Evolutionary conservation across 164 flowering plant genomes (phyloP).

Genomic region (Umbellularia californica): DNA sequence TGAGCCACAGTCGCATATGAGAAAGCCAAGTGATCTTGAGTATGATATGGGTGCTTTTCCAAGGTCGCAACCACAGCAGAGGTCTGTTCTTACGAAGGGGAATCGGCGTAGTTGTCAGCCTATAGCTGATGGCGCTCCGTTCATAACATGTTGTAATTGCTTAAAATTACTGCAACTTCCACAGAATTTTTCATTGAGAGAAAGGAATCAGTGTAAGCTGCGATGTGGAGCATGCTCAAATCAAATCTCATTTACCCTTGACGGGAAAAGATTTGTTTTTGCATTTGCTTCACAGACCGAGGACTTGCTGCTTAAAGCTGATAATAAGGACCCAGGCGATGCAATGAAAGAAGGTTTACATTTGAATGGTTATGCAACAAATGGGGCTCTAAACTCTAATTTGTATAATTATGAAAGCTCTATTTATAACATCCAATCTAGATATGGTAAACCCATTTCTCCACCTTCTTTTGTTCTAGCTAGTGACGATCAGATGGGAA

Average conservation of each 20-base stretch:
- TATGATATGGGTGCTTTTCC: conserved; percentile 32
- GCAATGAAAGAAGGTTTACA: conserved; percentile 14
- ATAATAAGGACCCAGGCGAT: conserved; percentile 23
- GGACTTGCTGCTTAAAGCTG: conserved; percentile 3
- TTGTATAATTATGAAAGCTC: conserved; percentile 33
- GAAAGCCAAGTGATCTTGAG: conserved; percentile 46
- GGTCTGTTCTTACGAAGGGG: conserved; percentile 25
- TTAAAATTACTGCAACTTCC: conserved; percentile 65
- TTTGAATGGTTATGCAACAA: conserved; percentile 15
- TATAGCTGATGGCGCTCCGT: conserved; percentile 75
- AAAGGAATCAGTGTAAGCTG: conserved; percentile 37
- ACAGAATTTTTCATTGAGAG: conserved; percentile 24
- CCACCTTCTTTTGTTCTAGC: background rate
- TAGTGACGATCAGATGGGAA: background rate
- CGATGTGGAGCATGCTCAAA: conserved; percentile 72
- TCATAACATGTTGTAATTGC: conserved; percentile 65
- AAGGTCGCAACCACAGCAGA: conserved; percentile 29
- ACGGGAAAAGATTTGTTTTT: conserved; percentile 38
- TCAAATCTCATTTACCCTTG: conserved; percentile 32
- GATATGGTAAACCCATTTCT: conserved; percentile 18
- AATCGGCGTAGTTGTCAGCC: conserved; percentile 39
- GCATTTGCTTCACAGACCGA: conserved; percentile 21
- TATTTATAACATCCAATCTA: conserved; percentile 28
- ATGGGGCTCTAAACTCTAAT: conserved; percentile 18
- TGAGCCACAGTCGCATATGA: conserved; percentile 29